A percentile compares a stretch with the other conserved stretches of the same genome.
Conservation (phyloP, 345 rosid genomes). For the Raphanus raphanistrum region DNA sequence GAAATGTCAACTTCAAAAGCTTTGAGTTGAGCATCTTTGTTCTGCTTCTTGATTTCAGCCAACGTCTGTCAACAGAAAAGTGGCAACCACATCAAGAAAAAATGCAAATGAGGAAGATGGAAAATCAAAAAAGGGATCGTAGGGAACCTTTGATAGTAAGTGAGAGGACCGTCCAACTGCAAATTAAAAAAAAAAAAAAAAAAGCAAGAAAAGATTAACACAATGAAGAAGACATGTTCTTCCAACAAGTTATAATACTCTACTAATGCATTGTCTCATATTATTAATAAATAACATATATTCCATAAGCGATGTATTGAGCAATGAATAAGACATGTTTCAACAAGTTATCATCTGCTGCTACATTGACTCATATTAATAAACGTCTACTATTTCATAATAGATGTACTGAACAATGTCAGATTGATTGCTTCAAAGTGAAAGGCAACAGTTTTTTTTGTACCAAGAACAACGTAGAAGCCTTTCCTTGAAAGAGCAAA, state of each 20-base stretch:
- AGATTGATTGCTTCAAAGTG: not conserved
- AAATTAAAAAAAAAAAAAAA: constrained; percentile 1
- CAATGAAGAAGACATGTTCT: not conserved
- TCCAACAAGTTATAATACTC: not conserved
- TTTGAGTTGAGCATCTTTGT: constrained; percentile 56
- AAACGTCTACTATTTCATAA: not conserved
- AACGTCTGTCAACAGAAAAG: constrained; percentile 49
- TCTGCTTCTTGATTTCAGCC: constrained; percentile 46
- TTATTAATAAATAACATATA: not conserved
- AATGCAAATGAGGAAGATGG: not conserved
- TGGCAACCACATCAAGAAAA: not conserved
- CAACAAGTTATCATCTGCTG: not conserved
- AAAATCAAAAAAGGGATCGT: not conserved
- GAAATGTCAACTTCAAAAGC: constrained; percentile 72
- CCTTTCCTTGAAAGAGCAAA: constrained; percentile 71
- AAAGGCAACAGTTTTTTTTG: not conserved
- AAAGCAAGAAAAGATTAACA: constrained; percentile 31
- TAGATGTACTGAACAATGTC: not conserved
- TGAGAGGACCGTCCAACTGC: constrained; percentile 76
- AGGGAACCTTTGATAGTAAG: constrained; percentile 53
- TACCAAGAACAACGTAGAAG: constrained; percentile 77
- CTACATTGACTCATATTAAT: not conserved
- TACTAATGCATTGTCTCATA: constrained; percentile 14
- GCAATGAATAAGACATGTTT: not conserved
- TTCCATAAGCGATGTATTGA: not conserved